phyloP scores from a whole-genome alignment of 108 stramenopile genomes.

The Skeletonema grethae region DNA sequence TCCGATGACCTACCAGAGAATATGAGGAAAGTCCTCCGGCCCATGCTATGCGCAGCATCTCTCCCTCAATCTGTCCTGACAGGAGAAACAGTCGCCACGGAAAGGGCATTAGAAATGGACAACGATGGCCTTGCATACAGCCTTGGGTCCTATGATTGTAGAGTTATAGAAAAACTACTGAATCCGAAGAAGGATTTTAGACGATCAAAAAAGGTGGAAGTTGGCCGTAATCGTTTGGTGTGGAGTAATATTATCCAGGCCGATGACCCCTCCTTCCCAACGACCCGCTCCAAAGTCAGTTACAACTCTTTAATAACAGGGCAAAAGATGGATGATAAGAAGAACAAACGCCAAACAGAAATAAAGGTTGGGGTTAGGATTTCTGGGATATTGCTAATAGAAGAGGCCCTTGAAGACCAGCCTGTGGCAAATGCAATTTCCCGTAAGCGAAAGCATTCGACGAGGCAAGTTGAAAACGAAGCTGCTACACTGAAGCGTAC shows the following conservation, averaged over 20 bases:
- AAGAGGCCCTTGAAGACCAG: constrained; percentile 40
- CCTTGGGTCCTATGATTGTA: constrained; percentile 70
- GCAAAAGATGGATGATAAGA: constrained; percentile 49
- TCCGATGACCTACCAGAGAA: constrained; percentile 17
- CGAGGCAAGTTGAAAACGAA: constrained; percentile 37
- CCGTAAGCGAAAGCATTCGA: constrained; percentile 40
- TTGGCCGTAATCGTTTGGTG: constrained; percentile 69
- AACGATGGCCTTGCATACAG: constrained; percentile 42
- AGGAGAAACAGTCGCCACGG: constrained; percentile 34
- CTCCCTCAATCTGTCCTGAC: constrained; percentile 36
- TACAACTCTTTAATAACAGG: constrained; percentile 68
- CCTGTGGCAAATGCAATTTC: constrained; percentile 7
- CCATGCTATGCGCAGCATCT: constrained; percentile 34
- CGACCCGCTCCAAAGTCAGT: constrained; percentile 42
- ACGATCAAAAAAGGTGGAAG: constrained; percentile 34
- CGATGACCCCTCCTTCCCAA: constrained; percentile 34
- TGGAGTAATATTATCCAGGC: constrained; percentile 56
- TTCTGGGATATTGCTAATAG: constrained; percentile 52
- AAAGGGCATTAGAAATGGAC: constrained; percentile 41
- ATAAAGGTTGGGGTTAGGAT: constrained; percentile 65
- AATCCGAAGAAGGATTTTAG: constrained; percentile 28
- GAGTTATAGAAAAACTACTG: constrained; percentile 43
- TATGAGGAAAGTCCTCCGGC: constrained; percentile 32
- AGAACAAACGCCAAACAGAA: constrained; percentile 59
- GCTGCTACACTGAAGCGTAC: neutral